Evolutionary conservation across 2,329 filamentous ascomycete species (phyloP), one percentile per base, ranked within the genome.

Genomic region (Fusarium ambrosium): DNA sequence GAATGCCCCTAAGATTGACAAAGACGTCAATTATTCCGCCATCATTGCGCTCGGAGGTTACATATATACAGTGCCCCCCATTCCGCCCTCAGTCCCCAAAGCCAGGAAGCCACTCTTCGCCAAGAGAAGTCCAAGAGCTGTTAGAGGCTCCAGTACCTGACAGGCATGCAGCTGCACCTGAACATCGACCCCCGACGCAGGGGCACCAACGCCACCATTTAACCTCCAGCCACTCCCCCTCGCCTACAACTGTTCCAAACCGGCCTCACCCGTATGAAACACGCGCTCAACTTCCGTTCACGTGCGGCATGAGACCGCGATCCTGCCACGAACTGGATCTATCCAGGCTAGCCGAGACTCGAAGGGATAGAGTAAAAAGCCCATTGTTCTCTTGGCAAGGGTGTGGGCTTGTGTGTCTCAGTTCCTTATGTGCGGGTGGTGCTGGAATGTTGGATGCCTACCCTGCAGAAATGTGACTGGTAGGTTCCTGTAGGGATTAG

Each of bases 391-490:
- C 63, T 73, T 68, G 56, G 63, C 67, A 51, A n/a, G 16, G 32
- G 29, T 13, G 16, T 24, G 8, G 45, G 32, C 43, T 39, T 2
- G 11, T 8, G 16, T 71, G 62, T 71, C 55, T 64, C 16, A 55
- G 9, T 32, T 39, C 16, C 16, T 6, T 5, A n/a, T n/a, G 10
- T 48, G 45, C 13, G 18, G 7, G 3, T 14, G 27, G 16, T 14
- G 37, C 20, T 71, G 71, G 71, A 73, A 74, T 73, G 71, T 3
- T 32, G 4, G 18, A 14, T 6, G 22, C 24, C 43, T 51, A 22
- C 20, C 32, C 16, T 14, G 6, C 13, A 60, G 32, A 62, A 74
- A 73, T 73, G 71, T 74, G 71, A 73, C 34, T 51, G 11, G 32
- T 20, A 6, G 27, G 27, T 20, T 60, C 20, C 29, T 36, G 36